These are phyloP conservation scores for Carpinus fangiana DNA, from an alignment of 306 rosid genomes.

Conservation along the genomic window DNA sequence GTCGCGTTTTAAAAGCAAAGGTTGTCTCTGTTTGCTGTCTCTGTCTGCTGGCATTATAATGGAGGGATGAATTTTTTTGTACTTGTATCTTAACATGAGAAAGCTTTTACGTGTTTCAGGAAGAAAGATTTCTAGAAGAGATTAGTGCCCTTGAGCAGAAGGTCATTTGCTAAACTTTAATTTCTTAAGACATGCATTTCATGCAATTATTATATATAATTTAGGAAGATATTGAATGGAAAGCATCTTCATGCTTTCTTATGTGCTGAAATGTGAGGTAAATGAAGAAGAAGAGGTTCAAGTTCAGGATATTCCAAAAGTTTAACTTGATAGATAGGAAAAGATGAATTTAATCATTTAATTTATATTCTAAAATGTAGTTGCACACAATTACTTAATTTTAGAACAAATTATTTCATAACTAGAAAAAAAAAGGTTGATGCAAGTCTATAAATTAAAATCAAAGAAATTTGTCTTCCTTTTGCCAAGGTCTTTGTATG, in stretches of 20 bases:
- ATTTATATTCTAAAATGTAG: too few species aligned
- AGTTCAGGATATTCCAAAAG: too few species aligned
- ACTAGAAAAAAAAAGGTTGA: background rate
- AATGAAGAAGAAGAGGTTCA: too few species aligned
- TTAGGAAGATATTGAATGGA: background rate
- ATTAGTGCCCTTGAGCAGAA: slow-evolving; percentile 28
- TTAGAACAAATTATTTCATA: background rate
- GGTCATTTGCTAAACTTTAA: slow-evolving; percentile 22
- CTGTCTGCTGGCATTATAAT: background rate
- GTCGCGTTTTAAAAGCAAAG: slow-evolving; percentile 29
- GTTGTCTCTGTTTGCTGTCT: background rate
- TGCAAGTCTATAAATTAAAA: background rate
- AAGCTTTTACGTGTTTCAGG: slow-evolving; percentile 20
- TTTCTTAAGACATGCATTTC: background rate
- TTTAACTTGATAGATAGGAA: too few species aligned
- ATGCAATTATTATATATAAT: background rate
- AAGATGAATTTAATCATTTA: too few species aligned
- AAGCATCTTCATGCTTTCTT: too few species aligned
- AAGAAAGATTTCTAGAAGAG: slow-evolving; percentile 22
- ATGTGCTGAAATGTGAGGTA: too few species aligned
- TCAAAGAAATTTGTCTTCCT: background rate
- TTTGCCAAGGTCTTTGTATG: background rate
- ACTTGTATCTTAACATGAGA: background rate
- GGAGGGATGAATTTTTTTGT: background rate
- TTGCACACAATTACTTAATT: background rate